These are phyloP conservation scores for Cryptosporidium ryanae DNA, from an alignment of 169 alveolate genomes.

Conservation along the genomic window DNA sequence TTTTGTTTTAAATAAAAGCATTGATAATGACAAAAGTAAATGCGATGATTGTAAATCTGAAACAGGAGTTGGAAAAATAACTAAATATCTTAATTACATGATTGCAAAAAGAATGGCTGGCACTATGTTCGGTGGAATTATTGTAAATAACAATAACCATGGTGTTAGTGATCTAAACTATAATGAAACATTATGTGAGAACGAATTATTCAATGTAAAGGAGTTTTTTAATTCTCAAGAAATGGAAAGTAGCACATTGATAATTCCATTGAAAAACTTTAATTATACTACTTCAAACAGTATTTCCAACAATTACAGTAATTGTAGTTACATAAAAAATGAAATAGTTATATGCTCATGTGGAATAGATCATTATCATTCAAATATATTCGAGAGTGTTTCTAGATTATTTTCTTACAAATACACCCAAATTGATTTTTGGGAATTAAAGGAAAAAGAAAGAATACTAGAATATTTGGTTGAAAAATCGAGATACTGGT, in stretches of 20 bases:
- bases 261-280: slow-evolving; percentile 32
- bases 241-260: slow-evolving; percentile 21
- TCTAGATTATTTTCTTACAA: background rate
- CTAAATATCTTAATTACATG: slow-evolving; percentile 24
- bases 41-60: background rate
- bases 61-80: background rate
- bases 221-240: slow-evolving; percentile 4
- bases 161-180: background rate
- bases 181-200: too few relatives aligned
- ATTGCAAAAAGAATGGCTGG: slow-evolving; percentile 38
- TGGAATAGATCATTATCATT: slow-evolving; percentile 23
- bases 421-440: background rate
- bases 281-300: background rate
- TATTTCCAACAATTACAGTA: background rate
- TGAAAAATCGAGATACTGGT: slow-evolving; percentile 36
- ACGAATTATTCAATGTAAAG: background rate
- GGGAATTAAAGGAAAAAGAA: slow-evolving; percentile 15
- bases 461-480: background rate
- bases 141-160: slow-evolving; percentile 9
- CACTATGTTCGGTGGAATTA: slow-evolving; percentile 45
- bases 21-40: background rate
- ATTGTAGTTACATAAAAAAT: background rate
- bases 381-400: slow-evolving; percentile 1
- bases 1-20: background rate
- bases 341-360: slow-evolving; percentile 3